Percentiles rank a stretch among this genome's conserved stretches.
Evolutionary conservation across 2,329 filamentous ascomycete genomes (phyloP).

Genomic region (Dothiorella sarmentorum): DNA sequence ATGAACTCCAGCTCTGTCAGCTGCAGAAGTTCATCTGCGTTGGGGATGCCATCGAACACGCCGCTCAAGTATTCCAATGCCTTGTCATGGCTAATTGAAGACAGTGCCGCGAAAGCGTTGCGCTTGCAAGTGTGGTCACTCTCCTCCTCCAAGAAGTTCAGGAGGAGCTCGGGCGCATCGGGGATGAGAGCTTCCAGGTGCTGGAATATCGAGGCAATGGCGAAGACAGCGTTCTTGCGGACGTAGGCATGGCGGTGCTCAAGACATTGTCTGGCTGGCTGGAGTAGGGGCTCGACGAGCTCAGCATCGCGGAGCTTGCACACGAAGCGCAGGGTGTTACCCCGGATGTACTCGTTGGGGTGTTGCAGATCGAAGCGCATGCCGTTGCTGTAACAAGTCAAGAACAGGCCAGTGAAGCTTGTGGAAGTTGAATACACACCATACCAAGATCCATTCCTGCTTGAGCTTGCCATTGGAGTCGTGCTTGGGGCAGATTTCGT

Average conservation of each 20-base stretch:
- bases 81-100: slow-evolving; percentile 89
- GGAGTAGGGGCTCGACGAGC: slow-evolving; percentile 91
- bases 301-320: slow-evolving; percentile 95
- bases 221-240: slow-evolving; percentile 96
- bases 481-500: slow-evolving; percentile 96
- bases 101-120: slow-evolving; percentile 90
- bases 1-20: slow-evolving; percentile 96
- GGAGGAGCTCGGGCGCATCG: slow-evolving; percentile 88
- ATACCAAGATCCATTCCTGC: slow-evolving; percentile 99
- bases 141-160: slow-evolving; percentile 84
- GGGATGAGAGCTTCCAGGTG: slow-evolving; percentile 91
- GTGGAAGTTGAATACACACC: slow-evolving; percentile 56
- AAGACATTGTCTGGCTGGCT: slow-evolving; percentile 85
- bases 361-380: slow-evolving; percentile 97
- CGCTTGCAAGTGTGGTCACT: slow-evolving; percentile 95
- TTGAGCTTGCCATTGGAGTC: slow-evolving; percentile 91
- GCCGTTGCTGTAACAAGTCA: slow-evolving; percentile 66
- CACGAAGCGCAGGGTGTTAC: slow-evolving; percentile 96
- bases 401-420: slow-evolving; percentile 16
- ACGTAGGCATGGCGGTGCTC: slow-evolving; percentile 97
- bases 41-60: slow-evolving; percentile 89
- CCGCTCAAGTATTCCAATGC: slow-evolving; percentile 82
- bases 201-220: slow-evolving; percentile 85
- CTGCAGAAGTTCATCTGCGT: slow-evolving; percentile 89
- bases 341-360: slow-evolving; percentile 95